phyloP scores from a whole-genome alignment of 2,329 filamentous ascomycete genomes.

The Alternaria dauci region DNA sequence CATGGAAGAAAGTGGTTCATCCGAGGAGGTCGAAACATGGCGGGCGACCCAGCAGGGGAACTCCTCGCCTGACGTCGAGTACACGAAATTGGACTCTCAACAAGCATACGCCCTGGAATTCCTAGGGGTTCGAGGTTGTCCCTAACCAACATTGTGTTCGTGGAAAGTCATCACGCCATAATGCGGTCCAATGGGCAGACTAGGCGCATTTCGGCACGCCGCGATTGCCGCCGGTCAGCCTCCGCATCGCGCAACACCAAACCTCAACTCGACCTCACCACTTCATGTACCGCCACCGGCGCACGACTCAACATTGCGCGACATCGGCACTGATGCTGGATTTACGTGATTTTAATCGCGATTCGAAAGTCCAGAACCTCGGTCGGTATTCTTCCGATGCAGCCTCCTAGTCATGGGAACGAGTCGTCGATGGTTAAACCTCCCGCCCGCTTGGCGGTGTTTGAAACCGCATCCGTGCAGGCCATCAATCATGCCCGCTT shows the following conservation, averaged over 20 bases:
- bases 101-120: background rate
- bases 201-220: background rate
- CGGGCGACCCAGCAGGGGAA: background rate
- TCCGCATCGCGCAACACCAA: background rate
- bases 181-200: background rate
- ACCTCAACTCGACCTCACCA: background rate
- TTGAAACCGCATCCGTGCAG: conserved; percentile 2
- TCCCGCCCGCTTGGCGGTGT: background rate
- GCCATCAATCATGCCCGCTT: conserved; percentile 3
- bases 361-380: background rate
- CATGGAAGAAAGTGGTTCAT: conserved; percentile 2
- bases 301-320: background rate
- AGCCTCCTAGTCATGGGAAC: background rate
- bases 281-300: background rate
- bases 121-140: background rate
- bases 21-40: background rate
- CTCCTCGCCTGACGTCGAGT: background rate
- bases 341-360: too few species aligned
- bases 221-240: background rate
- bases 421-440: background rate
- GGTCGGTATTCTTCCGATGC: background rate
- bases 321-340: background rate
- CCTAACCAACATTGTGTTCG: background rate
- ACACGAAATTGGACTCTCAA: background rate
- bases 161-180: background rate